phyloP scores from a whole-genome alignment of 2,329 filamentous ascomycete genomes.

The Fusarium haematococcum region DNA sequence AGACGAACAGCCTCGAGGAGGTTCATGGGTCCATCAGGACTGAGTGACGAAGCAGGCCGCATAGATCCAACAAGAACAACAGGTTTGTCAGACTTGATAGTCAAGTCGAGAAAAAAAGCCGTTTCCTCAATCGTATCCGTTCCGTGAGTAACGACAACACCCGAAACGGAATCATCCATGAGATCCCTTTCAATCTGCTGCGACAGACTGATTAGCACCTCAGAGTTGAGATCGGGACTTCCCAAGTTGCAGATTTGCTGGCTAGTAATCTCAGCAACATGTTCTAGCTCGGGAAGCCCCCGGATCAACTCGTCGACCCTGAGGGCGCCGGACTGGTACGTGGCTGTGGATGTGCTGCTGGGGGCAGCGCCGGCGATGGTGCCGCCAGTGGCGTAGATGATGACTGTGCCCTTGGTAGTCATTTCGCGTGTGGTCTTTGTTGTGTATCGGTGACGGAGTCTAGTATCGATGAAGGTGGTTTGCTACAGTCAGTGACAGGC shows the following conservation, averaged over 20 bases:
- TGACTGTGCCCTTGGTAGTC: slow-evolving; percentile 57
- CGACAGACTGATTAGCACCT: slow-evolving; percentile 59
- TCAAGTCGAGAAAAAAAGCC: slow-evolving; percentile 69
- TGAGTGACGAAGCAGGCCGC: slow-evolving; percentile 69
- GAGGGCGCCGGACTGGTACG: slow-evolving; percentile 37
- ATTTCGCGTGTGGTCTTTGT: not conserved
- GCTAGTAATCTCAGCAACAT: not conserved
- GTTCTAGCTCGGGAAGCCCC: not conserved
- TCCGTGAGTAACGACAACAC: slow-evolving; percentile 70
- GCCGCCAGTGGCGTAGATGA: slow-evolving; percentile 65
- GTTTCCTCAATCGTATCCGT: slow-evolving; percentile 73
- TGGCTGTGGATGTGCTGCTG: slow-evolving; percentile 60
- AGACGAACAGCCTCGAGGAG: slow-evolving; percentile 68
- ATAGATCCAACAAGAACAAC: slow-evolving; percentile 70
- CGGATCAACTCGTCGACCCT: not conserved
- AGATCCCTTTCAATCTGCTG: slow-evolving; percentile 59
- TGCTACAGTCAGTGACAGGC: not conserved
- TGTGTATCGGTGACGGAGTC: not conserved
- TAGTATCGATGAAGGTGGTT: not conserved
- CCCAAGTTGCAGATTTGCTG: slow-evolving; percentile 61
- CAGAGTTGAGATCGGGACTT: slow-evolving; percentile 57
- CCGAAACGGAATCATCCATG: slow-evolving; percentile 52
- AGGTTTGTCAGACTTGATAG: slow-evolving; percentile 66
- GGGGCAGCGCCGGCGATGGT: slow-evolving; percentile 64
- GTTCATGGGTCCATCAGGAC: slow-evolving; percentile 71